A percentile compares a stretch with the other conserved stretches of the same genome.
phyloP scores from a whole-genome alignment of 164 flowering plant genomes.

The Liquidambar formosana region DNA sequence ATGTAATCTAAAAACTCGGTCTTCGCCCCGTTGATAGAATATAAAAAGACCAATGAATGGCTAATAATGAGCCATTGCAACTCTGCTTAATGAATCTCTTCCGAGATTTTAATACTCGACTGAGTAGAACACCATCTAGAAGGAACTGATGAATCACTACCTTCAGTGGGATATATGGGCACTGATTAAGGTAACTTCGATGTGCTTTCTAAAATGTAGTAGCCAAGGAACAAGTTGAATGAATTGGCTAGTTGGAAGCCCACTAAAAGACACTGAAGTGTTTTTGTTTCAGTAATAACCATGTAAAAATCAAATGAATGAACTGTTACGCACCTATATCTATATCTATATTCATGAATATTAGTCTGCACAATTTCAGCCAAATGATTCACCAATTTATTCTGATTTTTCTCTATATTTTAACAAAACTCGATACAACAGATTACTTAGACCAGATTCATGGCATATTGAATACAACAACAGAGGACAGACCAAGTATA shows the following conservation, averaged over 20 bases:
- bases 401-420: background rate
- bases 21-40: background rate
- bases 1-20: background rate
- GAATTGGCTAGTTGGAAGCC: too few species aligned
- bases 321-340: too few species aligned
- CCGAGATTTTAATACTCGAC: background rate
- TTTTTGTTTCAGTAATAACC: too few species aligned
- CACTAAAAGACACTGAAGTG: too few species aligned
- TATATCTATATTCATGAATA: too few species aligned
- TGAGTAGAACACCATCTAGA: background rate
- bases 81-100: background rate
- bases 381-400: background rate
- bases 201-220: too few species aligned
- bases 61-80: background rate
- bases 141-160: background rate
- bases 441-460: background rate
- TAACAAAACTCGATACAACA: background rate
- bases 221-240: too few species aligned
- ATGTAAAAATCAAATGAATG: too few species aligned
- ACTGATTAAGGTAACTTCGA: background rate
- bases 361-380: too few species aligned
- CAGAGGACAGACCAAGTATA: background rate
- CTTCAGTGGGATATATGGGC: background rate
- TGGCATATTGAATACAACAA: background rate
- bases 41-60: background rate